These are phyloP conservation scores for Mallotus repandus DNA, from an alignment of 441 rosid species.

Conservation along the genomic window DNA sequence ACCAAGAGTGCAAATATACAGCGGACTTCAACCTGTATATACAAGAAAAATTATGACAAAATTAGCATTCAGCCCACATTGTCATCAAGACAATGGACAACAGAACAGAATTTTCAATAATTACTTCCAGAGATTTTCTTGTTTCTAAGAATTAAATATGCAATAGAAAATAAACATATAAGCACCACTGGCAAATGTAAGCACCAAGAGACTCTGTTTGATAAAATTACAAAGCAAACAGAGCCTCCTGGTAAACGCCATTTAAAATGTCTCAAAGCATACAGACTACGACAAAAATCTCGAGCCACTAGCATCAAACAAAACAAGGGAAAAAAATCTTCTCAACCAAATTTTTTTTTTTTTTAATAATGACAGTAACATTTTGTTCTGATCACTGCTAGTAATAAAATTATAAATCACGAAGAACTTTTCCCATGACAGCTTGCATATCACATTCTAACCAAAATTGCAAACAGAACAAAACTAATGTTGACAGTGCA, in stretches of 20 bases:
- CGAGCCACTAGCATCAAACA: not conserved
- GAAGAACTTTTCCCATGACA: not conserved
- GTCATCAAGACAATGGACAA: not conserved
- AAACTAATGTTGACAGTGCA: not conserved
- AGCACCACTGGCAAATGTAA: not conserved
- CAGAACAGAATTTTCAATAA: not conserved
- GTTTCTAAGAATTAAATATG: not conserved
- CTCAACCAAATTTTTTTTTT: not conserved
- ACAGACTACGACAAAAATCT: no score
- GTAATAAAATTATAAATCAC: not conserved
- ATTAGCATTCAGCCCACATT: not conserved
- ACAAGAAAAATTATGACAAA: not conserved
- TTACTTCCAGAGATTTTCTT: not conserved
- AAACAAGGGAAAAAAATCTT: not conserved
- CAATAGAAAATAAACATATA: not conserved
- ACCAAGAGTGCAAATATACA: not conserved
- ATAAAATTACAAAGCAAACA: no score
- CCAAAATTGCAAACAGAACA: not conserved
- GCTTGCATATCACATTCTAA: not conserved
- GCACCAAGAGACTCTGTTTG: not conserved
- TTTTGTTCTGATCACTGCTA: not conserved
- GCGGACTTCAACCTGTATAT: conserved; percentile 13
- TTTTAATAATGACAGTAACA: not conserved
- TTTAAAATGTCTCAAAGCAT: no score
- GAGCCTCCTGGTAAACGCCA: no score